A percentile compares a stretch with the other conserved stretches of the same genome.
Evolutionary conservation across 169 alveolate species (phyloP).

Genomic region (Cryptosporidium canis): DNA sequence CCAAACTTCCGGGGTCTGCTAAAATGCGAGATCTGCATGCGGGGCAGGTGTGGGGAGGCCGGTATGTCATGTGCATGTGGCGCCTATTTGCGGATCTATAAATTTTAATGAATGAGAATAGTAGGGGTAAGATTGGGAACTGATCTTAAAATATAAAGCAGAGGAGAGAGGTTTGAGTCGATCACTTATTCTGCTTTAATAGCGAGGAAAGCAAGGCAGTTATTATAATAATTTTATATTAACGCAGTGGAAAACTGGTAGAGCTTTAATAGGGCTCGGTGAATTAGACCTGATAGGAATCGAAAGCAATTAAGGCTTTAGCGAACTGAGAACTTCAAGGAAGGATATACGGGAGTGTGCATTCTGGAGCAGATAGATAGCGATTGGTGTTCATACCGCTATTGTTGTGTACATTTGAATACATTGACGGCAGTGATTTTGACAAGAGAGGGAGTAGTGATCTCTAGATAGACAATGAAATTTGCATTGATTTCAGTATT

Average conservation of each 20-base stretch:
- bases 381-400: constrained; percentile 1
- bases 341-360: background rate
- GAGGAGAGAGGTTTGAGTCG: background rate
- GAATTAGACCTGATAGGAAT: too few relatives aligned
- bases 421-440: background rate
- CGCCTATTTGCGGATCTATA: background rate
- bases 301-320: background rate
- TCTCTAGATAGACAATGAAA: constrained; percentile 2
- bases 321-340: background rate
- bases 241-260: too few relatives aligned
- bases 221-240: too few relatives aligned
- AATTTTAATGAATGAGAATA: background rate
- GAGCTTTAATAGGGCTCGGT: too few relatives aligned
- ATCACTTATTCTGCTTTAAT: too few relatives aligned
- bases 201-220: too few relatives aligned
- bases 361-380: background rate
- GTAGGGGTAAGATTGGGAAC: background rate
- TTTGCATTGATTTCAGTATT: constrained; percentile 3
- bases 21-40: background rate
- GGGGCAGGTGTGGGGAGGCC: background rate
- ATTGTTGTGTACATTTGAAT: background rate
- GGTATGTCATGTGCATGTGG: background rate
- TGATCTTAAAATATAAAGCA: background rate
- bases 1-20: too few relatives aligned
- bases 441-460: background rate